Conservation (phyloP, 176 grass and related monocot species). For the Eleusine coracana region DNA sequence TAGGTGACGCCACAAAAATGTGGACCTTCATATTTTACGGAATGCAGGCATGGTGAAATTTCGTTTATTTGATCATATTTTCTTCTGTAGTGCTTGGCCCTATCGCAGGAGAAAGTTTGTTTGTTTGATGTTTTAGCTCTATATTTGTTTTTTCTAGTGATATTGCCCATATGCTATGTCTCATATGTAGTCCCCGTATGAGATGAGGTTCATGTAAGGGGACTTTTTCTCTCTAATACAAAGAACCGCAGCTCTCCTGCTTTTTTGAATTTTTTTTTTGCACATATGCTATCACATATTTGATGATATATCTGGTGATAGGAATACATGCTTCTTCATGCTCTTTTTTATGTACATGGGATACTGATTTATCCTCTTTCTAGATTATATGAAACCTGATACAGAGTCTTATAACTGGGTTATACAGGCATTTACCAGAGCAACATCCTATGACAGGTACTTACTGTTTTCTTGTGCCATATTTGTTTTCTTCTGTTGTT, state of each 20-base stretch:
- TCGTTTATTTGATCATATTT: background rate
- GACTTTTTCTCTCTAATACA: too few species aligned
- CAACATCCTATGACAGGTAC: slow-evolving; percentile 89
- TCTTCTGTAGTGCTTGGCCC: background rate
- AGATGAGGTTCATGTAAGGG: too few species aligned
- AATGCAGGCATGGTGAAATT: background rate
- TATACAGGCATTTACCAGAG: slow-evolving; percentile 97
- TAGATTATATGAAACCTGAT: slow-evolving; percentile 96
- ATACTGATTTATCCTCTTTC: slow-evolving; percentile 41
- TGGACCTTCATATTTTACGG: background rate
- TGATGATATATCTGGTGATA: slow-evolving; percentile 15
- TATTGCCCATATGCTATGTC: background rate
- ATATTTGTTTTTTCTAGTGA: background rate
- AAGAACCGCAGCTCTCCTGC: too few species aligned
- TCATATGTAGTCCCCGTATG: too few species aligned
- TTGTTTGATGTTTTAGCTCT: slow-evolving; percentile 23
- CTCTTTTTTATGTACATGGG: background rate
- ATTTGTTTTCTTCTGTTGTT: slow-evolving; percentile 30
- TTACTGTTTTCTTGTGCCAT: slow-evolving; percentile 30
- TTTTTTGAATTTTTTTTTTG: too few species aligned
- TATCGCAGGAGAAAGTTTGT: background rate
- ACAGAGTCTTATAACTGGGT: slow-evolving; percentile 95
- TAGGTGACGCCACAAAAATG: too few species aligned
- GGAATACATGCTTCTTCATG: background rate
- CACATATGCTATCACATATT: slow-evolving; percentile 8